Conservation (phyloP, 2,329 filamentous ascomycete genomes). For the Madurella fahalii region DNA sequence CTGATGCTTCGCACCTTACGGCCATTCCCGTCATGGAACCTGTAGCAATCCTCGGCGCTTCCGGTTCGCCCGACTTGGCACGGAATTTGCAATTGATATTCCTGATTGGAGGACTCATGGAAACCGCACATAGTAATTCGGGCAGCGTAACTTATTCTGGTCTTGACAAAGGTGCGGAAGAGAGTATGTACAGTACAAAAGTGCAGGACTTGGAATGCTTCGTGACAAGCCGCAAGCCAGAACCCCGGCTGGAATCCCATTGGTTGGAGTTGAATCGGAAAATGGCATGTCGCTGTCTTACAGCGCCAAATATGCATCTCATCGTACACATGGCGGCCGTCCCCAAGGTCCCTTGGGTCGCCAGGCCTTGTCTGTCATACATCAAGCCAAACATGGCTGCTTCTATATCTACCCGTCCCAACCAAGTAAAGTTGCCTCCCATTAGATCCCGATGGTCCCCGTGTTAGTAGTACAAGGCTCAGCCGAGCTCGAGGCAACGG, state of each 20-base stretch:
- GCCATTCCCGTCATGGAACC: too few species aligned
- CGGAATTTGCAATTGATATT: too few species aligned
- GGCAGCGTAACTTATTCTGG: too few species aligned
- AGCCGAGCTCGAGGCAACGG: not conserved
- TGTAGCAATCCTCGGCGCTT: too few species aligned
- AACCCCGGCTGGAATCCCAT: not conserved
- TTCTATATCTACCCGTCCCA: not conserved
- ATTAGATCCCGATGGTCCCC: not conserved
- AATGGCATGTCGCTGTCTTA: not conserved
- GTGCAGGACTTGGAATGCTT: too few species aligned
- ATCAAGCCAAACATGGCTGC: not conserved
- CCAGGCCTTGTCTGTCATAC: not conserved
- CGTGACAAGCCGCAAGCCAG: not conserved
- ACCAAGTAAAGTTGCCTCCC: not conserved
- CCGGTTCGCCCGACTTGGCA: too few species aligned
- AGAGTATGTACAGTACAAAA: too few species aligned
- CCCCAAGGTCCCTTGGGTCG: not conserved
- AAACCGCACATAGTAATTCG: too few species aligned
- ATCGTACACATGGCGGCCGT: not conserved
- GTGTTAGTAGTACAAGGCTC: conserved; percentile 11
- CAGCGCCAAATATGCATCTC: not conserved
- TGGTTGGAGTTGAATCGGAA: not conserved
- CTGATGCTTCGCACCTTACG: too few species aligned
- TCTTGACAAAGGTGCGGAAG: too few species aligned
- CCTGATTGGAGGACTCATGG: too few species aligned